Conservation (phyloP, 441 rosid genomes). For the Adansonia madagascariensis region DNA sequence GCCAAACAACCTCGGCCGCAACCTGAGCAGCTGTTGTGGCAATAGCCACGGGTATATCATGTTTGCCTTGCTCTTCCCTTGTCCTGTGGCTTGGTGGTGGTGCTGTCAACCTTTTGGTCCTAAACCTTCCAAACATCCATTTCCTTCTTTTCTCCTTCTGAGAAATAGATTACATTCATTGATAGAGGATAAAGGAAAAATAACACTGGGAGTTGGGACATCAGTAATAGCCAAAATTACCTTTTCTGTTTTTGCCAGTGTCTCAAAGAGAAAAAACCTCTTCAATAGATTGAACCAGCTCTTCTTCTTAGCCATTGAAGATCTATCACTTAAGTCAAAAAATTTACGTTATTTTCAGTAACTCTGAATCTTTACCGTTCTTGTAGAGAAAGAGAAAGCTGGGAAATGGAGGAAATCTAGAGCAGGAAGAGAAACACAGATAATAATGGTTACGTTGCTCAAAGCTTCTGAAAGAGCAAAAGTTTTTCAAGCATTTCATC, state of each 20-base stretch:
- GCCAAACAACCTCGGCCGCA: slow-evolving; percentile 59
- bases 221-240: slow-evolving; percentile 35
- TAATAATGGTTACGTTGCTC: neutral
- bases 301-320: slow-evolving; percentile 69
- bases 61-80: slow-evolving; percentile 49
- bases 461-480: neutral
- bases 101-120: slow-evolving; percentile 47
- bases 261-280: slow-evolving; percentile 65
- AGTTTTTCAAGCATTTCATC: neutral
- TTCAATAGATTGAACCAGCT: slow-evolving; percentile 69
- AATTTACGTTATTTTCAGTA: neutral
- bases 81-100: slow-evolving; percentile 42
- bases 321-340: slow-evolving; percentile 39
- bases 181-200: neutral
- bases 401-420: slow-evolving; percentile 4
- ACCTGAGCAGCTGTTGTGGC: slow-evolving; percentile 55
- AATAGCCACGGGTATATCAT: slow-evolving; percentile 50
- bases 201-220: neutral
- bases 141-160: slow-evolving; percentile 69
- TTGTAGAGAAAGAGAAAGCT: neutral
- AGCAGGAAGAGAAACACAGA: neutral
- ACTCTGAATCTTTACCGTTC: neutral
- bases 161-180: neutral
- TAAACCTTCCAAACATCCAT: slow-evolving; percentile 71
- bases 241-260: slow-evolving; percentile 57